Evolutionary conservation across 805 yeast genomes (phyloP).

Genomic region (Saccharomycopsis sp.): DNA sequence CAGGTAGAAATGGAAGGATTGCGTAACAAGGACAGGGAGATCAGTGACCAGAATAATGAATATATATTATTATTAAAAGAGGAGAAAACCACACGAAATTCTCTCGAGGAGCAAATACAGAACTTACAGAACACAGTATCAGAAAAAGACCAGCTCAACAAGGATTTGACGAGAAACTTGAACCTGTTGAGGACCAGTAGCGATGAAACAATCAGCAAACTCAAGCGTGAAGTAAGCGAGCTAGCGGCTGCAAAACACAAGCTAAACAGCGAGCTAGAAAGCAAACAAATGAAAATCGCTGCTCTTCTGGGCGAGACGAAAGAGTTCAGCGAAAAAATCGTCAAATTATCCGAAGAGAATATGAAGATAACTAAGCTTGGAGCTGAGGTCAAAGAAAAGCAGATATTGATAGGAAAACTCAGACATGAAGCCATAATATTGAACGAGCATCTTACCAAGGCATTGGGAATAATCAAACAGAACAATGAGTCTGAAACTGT

Average conservation of each 20-base stretch:
- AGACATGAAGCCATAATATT: constrained; percentile 91
- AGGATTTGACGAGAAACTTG: neutral
- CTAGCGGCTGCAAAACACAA: neutral
- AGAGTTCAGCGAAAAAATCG: constrained; percentile 24
- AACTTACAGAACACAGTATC: constrained; percentile 25
- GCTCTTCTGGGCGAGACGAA: constrained; percentile 3
- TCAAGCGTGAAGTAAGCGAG: neutral
- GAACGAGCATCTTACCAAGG: constrained; percentile 94
- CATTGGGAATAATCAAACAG: constrained; percentile 74
- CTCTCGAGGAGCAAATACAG: constrained; percentile 18
- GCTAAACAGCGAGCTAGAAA: neutral
- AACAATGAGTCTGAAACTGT: constrained; percentile 70
- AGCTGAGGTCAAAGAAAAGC: constrained; percentile 60
- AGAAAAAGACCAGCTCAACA: constrained; percentile 28
- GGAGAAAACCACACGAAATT: neutral
- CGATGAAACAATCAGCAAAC: neutral
- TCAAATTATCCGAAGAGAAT: constrained; percentile 23
- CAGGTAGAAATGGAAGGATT: constrained; percentile 26
- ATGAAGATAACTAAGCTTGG: constrained; percentile 35
- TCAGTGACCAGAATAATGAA: constrained; percentile 19
- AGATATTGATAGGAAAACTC: constrained; percentile 76
- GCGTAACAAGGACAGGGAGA: constrained; percentile 11
- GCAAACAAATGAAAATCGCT: neutral
- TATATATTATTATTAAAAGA: neutral
- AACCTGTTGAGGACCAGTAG: neutral